phyloP scores from a whole-genome alignment of 495 filamentous ascomycete genomes.

The Talaromyces proteolyticus region DNA sequence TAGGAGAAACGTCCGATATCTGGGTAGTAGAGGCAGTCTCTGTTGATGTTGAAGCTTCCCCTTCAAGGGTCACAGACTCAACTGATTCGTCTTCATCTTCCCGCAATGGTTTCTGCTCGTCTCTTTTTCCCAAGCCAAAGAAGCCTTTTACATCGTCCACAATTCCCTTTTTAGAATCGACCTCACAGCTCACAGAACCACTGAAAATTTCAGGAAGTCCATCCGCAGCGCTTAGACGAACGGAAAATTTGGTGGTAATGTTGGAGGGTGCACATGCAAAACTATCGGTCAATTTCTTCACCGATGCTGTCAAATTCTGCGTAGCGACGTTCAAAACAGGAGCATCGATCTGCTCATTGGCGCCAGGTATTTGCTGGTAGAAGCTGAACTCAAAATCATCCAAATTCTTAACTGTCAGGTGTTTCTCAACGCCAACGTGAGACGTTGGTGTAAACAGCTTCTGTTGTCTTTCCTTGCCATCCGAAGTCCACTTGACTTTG shows the following conservation, averaged over 20 bases:
- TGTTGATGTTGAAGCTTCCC: slow-evolving; percentile 20
- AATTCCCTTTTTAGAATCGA: slow-evolving; percentile 68
- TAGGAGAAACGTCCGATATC: slow-evolving; percentile 13
- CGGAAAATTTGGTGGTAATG: slow-evolving; percentile 71
- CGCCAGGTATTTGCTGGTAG: slow-evolving; percentile 58
- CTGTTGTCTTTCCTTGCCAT: slow-evolving; percentile 60
- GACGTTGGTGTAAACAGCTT: slow-evolving; percentile 77
- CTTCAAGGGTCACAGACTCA: slow-evolving; percentile 44
- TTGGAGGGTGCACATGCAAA: slow-evolving; percentile 71
- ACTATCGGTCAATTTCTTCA: slow-evolving; percentile 65
- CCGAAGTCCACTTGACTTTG: slow-evolving; percentile 59
- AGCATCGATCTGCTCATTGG: slow-evolving; percentile 37
- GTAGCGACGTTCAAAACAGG: slow-evolving; percentile 56
- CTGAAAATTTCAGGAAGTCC: slow-evolving; percentile 78
- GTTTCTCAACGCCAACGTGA: slow-evolving; percentile 72
- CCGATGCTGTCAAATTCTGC: slow-evolving; percentile 77
- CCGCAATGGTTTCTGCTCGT: slow-evolving; percentile 69
- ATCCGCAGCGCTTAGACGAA: slow-evolving; percentile 64
- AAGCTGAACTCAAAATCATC: slow-evolving; percentile 81
- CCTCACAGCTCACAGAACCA: slow-evolving; percentile 78
- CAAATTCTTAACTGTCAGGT: slow-evolving; percentile 79
- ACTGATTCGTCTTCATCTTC: slow-evolving; percentile 45
- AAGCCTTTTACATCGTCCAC: slow-evolving; percentile 91
- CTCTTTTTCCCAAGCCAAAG: slow-evolving; percentile 90
- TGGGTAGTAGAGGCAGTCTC: slow-evolving; percentile 42